Base-by-base conservation (phyloP, 345 rosid genomes). In the Noccaea bulbosa region DNA sequence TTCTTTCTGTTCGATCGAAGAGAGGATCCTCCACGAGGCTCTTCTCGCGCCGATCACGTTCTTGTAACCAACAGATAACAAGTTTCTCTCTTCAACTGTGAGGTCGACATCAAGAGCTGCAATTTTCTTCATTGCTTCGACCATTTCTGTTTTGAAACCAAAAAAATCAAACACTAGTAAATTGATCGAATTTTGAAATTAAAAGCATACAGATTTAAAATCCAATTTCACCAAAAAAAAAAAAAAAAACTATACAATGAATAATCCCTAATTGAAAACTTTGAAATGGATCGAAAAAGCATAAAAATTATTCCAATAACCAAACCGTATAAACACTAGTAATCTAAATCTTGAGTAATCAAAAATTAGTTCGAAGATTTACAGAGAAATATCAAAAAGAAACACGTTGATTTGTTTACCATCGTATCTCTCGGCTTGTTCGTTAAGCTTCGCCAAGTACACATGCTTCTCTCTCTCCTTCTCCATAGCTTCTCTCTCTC, bases 381-480 rank as follows among this genome's bases (percentile, higher is more conserved):
- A 34, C 22, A 35, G 5, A 12, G 30, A 68, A 4, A 30, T 16
- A 11, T 9, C 7, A 37, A 46, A 53, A 11, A 2, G 5, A 6
- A 38, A 6, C 11, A 20, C 22, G 22, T 24, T 8, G 27, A 3
- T 39, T 27, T 27, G 22, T 2, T 73, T 76, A 88, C 96, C 97
- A 58, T 90, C 97, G 54, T 88, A 86, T 82, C 97, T 78, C 83
- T 88, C 97, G n/a, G 97, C 88, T 77, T 90, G 93, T 84, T 90
- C 93, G 2, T 89, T 88, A 17, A 90, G 88, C 59, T 83, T 86
- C 6, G 92, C 97, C 81, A 73, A 73, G 85, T 90, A 90, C n/a
- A 90, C 92, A 46, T 61, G 84, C 22, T 79, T 85, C 85, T 81
- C 87, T 38, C 97, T 86, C 75, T 86, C 93, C 70, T 81, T 87